Base-by-base conservation (phyloP, 2,329 filamentous ascomycete genomes). In the Penicillium sp. region DNA sequence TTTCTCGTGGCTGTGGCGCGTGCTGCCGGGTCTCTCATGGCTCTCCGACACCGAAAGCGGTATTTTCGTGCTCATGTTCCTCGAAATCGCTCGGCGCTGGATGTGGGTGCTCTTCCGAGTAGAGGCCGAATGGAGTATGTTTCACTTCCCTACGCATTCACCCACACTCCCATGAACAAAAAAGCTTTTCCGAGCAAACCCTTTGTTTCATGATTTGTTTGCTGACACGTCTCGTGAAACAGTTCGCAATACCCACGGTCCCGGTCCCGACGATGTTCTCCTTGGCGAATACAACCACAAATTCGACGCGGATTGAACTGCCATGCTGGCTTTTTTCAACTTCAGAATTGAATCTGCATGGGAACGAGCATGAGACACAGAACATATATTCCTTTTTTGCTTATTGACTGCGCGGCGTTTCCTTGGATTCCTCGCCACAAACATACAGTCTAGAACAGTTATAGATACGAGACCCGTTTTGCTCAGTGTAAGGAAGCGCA, bases 101-200 rank as follows among this genome's bases (percentile, higher is more conserved):
- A 80, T 97, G 53, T 98, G 93, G 93, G 89, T 96, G 49, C 97
- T 96, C 72, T 89, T 97, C 72, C 82, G 93, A 8, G 85, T 95
- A 35, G 93, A 98, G 76, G 91, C 89, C 20, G 93, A 98, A 75
- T 95, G 88, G 87, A 81, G 89, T 71, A 76, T 83, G 72, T 72
- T 35, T 44, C 42, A 44, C 24, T 44, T 3, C 18, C 31, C 18
- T 44, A 35, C 27, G 6, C 24, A 29, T n/a, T 8, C 31, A 23
- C 40, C 31, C 39, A 15, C 10, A 25, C 25, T 31, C 15, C 23
- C 13, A n/a, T 12, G 37, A 15, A 20, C 35, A 7, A 29, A 32
- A 31, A 41, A 18, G n/a, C 7, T 13, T 33, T 12, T 10, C 42
- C 28, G 40, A 28, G 7, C 35, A 31, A 27, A 25, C 13, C 12